A percentile compares a stretch with the other conserved stretches of the same genome.
These are phyloP conservation scores for Penicillium ochrochloron DNA, from an alignment of 495 filamentous ascomycete species.

Conservation along the genomic window DNA sequence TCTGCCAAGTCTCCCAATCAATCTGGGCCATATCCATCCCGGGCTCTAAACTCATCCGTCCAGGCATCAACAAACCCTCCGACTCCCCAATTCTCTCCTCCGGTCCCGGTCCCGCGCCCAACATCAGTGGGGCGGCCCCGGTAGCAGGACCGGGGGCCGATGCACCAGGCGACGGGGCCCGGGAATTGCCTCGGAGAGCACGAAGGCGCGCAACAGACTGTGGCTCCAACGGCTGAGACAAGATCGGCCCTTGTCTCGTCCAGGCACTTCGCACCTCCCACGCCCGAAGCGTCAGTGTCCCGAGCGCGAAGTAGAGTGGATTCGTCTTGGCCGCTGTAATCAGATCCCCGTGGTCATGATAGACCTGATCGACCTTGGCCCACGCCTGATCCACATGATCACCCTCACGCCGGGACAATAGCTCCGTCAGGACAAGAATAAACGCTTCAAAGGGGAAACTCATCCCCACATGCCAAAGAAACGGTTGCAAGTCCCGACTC, in stretches of 20 bases:
- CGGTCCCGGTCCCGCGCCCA: background rate
- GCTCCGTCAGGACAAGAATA: background rate
- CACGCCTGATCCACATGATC: conserved; percentile 15
- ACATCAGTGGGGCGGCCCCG: background rate
- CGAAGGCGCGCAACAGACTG: background rate
- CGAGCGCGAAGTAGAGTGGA: background rate
- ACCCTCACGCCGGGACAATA: background rate
- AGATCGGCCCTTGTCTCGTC: background rate
- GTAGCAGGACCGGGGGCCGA: background rate
- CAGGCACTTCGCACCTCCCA: background rate
- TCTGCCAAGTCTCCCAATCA: conserved; percentile 10
- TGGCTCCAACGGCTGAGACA: background rate
- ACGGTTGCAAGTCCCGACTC: background rate
- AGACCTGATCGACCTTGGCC: conserved; percentile 14
- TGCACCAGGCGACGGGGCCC: background rate
- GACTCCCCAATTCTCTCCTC: background rate
- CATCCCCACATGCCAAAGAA: background rate
- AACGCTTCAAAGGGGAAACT: conserved; percentile 1
- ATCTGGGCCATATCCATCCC: background rate
- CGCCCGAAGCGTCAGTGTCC: background rate
- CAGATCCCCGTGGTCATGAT: conserved; percentile 15
- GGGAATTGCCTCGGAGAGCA: background rate
- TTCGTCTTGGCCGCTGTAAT: conserved; percentile 17
- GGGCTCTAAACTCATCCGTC: background rate
- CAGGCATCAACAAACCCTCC: background rate